Percentiles rank a stretch among this genome's conserved stretches.
These are phyloP conservation scores for Alternaria brassicicola DNA, from an alignment of 2,329 filamentous ascomycete species.

Conservation along the genomic window DNA sequence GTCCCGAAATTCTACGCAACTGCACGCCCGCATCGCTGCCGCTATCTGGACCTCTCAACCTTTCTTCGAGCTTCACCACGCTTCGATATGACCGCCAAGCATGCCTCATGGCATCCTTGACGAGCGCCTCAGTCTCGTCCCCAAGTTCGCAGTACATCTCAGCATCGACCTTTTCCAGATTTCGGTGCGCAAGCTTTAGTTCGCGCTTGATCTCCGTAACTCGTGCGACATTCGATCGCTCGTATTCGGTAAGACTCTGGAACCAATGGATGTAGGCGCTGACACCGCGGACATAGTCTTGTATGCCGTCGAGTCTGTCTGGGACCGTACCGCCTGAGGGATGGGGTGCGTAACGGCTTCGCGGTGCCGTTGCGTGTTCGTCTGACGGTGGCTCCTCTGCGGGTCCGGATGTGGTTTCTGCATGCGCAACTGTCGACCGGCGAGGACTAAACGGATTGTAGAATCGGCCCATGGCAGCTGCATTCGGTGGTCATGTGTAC, in stretches of 20 bases:
- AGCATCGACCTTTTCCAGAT: slow-evolving; percentile 30
- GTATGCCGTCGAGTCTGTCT: slow-evolving; percentile 5
- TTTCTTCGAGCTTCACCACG: slow-evolving; percentile 26
- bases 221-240: slow-evolving; percentile 17
- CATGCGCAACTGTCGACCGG: background rate
- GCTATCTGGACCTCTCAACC: slow-evolving; percentile 1
- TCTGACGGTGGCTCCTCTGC: background rate
- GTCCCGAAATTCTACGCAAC: background rate
- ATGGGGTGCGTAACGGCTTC: background rate
- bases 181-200: slow-evolving; percentile 25
- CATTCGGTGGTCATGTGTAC: background rate
- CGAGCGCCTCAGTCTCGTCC: slow-evolving; percentile 11
- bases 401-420: background rate
- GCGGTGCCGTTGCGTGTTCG: background rate
- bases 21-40: background rate
- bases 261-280: slow-evolving; percentile 21
- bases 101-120: slow-evolving; percentile 21
- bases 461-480: background rate
- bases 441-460: background rate
- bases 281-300: background rate
- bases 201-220: slow-evolving; percentile 30
- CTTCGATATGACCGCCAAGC: slow-evolving; percentile 30
- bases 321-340: background rate
- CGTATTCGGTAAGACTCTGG: slow-evolving; percentile 19
- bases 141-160: slow-evolving; percentile 14